Percentiles rank a stretch among this genome's conserved stretches.
Evolutionary conservation across 805 yeast species (phyloP).

Genomic region (Candida qinlingensis): DNA sequence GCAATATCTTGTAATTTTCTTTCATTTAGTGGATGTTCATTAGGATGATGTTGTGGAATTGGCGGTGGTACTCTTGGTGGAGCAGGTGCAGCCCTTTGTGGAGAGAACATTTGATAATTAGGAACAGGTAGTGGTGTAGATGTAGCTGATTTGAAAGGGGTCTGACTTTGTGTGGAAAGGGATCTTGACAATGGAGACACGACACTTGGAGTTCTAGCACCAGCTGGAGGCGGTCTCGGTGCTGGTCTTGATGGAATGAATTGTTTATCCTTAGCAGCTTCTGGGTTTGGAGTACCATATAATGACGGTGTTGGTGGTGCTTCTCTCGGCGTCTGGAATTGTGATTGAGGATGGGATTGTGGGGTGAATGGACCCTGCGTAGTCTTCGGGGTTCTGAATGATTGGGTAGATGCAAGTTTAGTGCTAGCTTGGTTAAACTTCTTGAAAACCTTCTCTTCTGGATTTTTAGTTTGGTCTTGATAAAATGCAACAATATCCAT

Average conservation of each 20-base stretch:
- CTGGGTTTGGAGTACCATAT: constrained; percentile 2
- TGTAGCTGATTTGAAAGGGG: constrained; percentile 15
- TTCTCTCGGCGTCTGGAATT: constrained; percentile 25
- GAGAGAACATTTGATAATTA: constrained; percentile 15
- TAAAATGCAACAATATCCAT: constrained; percentile 87
- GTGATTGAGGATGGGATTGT: constrained; percentile 17
- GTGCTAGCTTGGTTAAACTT: constrained; percentile 30
- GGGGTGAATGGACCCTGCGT: constrained; percentile 20
- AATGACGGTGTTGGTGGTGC: constrained; percentile 18
- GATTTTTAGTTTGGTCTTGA: constrained; percentile 48
- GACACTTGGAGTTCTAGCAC: constrained; percentile 18
- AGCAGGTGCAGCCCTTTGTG: constrained; percentile 23
- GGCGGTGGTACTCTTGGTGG: constrained; percentile 26
- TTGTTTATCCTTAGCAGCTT: constrained; percentile 30
- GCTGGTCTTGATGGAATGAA: constrained; percentile 67
- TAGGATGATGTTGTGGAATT: constrained; percentile 17
- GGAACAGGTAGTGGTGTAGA: constrained; percentile 15
- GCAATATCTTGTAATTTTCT: constrained; percentile 6
- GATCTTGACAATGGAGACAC: constrained; percentile 26
- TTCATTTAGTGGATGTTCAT: constrained; percentile 17
- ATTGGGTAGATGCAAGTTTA: constrained; percentile 25
- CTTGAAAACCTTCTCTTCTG: constrained; percentile 36
- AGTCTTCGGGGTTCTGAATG: constrained; percentile 30
- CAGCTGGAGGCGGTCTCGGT: constrained; percentile 47
- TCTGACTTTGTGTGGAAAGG: constrained; percentile 12